A percentile compares a stretch with the other conserved stretches of the same genome.
Evolutionary conservation across 345 rosid species (phyloP).

Genomic region (Ceriops zippeliana): DNA sequence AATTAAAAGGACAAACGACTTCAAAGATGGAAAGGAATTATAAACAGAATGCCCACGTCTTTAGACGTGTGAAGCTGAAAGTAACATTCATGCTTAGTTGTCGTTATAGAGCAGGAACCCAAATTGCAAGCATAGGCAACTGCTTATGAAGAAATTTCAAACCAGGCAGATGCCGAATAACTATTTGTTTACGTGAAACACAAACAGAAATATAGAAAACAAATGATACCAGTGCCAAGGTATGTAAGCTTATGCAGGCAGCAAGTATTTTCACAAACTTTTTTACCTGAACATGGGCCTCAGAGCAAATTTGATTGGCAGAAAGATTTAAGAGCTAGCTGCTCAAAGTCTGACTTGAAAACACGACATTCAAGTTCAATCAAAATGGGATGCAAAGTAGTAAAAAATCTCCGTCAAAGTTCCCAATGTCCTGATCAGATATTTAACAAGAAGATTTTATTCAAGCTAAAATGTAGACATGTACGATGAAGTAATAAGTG

Average conservation of each 20-base stretch:
- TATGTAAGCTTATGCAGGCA: background rate
- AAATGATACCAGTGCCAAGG: background rate
- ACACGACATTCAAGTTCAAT: conserved; percentile 76
- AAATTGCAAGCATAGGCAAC: background rate
- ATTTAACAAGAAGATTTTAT: conserved; percentile 7
- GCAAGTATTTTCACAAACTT: background rate
- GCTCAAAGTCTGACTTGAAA: conserved; percentile 70
- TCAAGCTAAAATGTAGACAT: background rate
- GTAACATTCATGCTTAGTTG: background rate
- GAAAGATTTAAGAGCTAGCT: conserved; percentile 61
- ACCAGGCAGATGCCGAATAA: background rate
- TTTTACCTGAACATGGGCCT: conserved; percentile 85
- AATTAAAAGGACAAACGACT: background rate
- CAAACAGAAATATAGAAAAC: background rate
- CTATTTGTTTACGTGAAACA: background rate
- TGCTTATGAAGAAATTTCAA: background rate
- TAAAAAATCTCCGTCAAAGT: conserved; percentile 57
- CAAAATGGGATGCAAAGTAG: conserved; percentile 76
- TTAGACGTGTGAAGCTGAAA: background rate
- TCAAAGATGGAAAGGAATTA: background rate
- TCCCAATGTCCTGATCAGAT: conserved; percentile 60
- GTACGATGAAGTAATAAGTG: background rate
- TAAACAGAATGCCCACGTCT: too few relatives aligned
- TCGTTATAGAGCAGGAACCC: background rate
- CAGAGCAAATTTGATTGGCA: conserved; percentile 94